Evolutionary conservation across 495 filamentous ascomycete species (phyloP), one percentile per base, ranked within the genome.

Genomic region (Thermothielavioides terrestris): DNA sequence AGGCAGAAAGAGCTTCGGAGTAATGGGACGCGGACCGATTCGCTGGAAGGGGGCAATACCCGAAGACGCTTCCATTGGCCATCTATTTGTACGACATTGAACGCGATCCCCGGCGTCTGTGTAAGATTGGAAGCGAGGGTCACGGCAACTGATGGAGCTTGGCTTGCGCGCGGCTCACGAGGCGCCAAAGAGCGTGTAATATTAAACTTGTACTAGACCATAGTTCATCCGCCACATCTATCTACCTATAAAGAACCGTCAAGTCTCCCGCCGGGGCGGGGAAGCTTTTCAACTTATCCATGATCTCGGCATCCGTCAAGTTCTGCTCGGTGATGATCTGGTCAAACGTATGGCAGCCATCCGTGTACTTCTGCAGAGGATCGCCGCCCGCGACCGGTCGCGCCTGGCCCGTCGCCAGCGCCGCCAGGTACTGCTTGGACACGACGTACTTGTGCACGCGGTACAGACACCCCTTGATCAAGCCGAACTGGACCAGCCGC

Each of bases 381-480:
- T 70, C 70, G 30, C 63, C 64, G 7, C 67, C 64, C 3, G 57
- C 56, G 40, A 53, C 21, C n/a, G 59, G 64, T 20, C 60, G 52
- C 25, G 56, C 52, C 51, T 65, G 61, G 23, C 65, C 68, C 41
- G 68, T 72, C 2, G 63, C 73, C 41, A 71, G 57, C 37, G 59
- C 56, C 28, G 68, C 63, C 15, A 78, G 59, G 36, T 72, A 72
- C 50, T 70, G 69, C 52, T 81, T 80, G 10, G 79, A 79, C 7
- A 89, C 77, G 4, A 88, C 85, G 60, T 94, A 92, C 61, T 89
- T 89, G 69, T 97, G 90, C 27, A 95, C 84, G 15, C 92, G 79
- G 65, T 95, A 95, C n/a, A 98, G 59, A 53, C 94, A 84, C 4
- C 90, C 89, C 65, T 97, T 95, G 58, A 96, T 92, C 14, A 97